Base-by-base conservation (phyloP, 208 protist genomes). In the Acanthamoeba lenticulata region DNA sequence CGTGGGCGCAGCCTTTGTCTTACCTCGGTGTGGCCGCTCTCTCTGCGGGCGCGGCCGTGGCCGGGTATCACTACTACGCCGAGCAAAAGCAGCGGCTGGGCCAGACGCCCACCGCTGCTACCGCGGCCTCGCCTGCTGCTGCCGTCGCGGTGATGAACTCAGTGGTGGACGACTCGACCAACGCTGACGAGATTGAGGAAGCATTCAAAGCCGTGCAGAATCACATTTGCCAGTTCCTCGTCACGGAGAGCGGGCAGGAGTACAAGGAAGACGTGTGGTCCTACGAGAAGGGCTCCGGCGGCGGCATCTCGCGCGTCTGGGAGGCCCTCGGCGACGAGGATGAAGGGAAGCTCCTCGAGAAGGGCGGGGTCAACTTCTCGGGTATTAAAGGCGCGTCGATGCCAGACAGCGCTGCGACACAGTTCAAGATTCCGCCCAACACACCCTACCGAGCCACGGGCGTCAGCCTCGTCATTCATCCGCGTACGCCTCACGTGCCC, bases 381-480 rank as follows among this genome's bases (percentile, higher is more conserved):
- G 97, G 96, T 86, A 97, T 98, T 29, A 92, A 86, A 47, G 97
- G 97, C 42, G 93, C 93, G 27, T 92, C 94, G n/a, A 62, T 98
- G 57, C 94, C 94, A 38, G 52, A 86, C 42, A 89, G 77, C 13
- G 94, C 94, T 44, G 92, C 89, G 40, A 95, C 74, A 1, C 92
- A 95, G 36, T 94, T 93, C 21, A 95, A 96, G 36, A 95, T 96
- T 11, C 72, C 90, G 21, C 29, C 49, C 69, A 45, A 81, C 90
- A 86, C 74, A 3, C 77, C 94, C 34, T 98, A 97, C 55, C 96
- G 97, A 74, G 98, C 97, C 32, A 97, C 97, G 52, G 98, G 98
- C 49, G 96, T 98, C 27, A 98, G 96, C 65, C 65, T 98, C 1
- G 97, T 98, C 2, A 96, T 98, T 0, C 98, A 98, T 94, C 96